Conservation (phyloP, 495 filamentous ascomycete species). For the Hypoxylon trugodes region DNA sequence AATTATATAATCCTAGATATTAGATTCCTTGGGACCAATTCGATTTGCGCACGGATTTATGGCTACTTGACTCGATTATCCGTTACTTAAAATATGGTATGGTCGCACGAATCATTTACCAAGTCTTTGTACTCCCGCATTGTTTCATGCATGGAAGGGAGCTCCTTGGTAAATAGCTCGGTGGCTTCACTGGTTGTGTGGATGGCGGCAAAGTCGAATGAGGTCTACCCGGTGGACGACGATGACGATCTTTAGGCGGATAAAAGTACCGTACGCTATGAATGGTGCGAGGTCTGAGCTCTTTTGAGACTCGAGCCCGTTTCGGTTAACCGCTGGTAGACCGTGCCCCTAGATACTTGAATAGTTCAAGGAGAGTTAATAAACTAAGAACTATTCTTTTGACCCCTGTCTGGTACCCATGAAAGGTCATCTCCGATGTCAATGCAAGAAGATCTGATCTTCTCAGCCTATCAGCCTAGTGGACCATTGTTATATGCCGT, state of each 20-base stretch:
- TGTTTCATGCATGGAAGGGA: constrained; percentile 31
- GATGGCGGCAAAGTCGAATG: constrained; percentile 6
- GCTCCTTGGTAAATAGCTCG: constrained; percentile 16
- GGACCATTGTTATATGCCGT: constrained; percentile 22
- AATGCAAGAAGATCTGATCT: constrained; percentile 43
- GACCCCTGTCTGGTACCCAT: constrained; percentile 21
- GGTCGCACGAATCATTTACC: constrained; percentile 18
- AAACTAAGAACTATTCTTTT: constrained; percentile 15
- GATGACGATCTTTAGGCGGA: constrained; percentile 24
- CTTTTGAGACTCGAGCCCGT: constrained; percentile 13
- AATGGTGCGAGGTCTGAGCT: constrained; percentile 25
- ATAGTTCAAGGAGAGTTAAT: constrained; percentile 13
- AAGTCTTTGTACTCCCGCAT: constrained; percentile 21
- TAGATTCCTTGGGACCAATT: constrained; percentile 10
- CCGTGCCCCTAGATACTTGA: no score
- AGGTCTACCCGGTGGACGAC: constrained; percentile 11
- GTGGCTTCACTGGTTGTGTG: constrained; percentile 4
- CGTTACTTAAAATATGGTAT: constrained; percentile 7
- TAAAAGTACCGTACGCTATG: constrained; percentile 3
- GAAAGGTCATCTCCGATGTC: constrained; percentile 41
- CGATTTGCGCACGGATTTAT: neutral
- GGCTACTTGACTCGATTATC: neutral
- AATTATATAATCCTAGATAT: constrained; percentile 1
- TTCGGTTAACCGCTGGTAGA: constrained; percentile 23
- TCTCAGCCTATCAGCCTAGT: constrained; percentile 20